A percentile compares a stretch with the other conserved stretches of the same genome.
These are phyloP conservation scores for Logfia minima DNA, from an alignment of 129 eudicot species.

Conservation along the genomic window DNA sequence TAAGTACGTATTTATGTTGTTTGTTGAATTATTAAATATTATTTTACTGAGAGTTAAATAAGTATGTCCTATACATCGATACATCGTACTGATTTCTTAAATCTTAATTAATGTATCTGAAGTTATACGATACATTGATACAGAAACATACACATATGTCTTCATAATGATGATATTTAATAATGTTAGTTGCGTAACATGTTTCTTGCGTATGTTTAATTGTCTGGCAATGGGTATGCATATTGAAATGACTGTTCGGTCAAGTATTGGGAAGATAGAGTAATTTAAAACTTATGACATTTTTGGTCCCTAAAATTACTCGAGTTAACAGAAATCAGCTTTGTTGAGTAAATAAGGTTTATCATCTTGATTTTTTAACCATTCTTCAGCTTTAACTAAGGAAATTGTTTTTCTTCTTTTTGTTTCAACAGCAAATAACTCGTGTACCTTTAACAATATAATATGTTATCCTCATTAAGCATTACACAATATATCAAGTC, in stretches of 20 bases:
- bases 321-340: too few relatives aligned
- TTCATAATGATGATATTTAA: not conserved
- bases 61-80: not conserved
- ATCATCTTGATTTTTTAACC: too few relatives aligned
- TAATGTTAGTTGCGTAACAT: not conserved
- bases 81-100: not conserved
- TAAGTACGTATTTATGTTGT: not conserved
- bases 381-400: too few relatives aligned
- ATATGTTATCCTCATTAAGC: too few relatives aligned
- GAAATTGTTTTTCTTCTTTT: not conserved
- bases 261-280: not conserved
- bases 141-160: not conserved
- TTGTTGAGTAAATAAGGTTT: too few relatives aligned
- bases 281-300: too few relatives aligned
- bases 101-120: not conserved
- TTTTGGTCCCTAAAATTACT: too few relatives aligned
- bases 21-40: not conserved
- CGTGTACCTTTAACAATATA: not conserved
- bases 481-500: not conserved
- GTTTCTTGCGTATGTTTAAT: not conserved
- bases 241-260: not conserved
- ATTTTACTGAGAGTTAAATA: not conserved
- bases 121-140: not conserved
- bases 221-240: not conserved
- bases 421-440: not conserved